Evolutionary conservation across 2,329 filamentous ascomycete genomes (phyloP), one percentile per base, ranked within the genome.

Genomic region (Nothophoma quercina): DNA sequence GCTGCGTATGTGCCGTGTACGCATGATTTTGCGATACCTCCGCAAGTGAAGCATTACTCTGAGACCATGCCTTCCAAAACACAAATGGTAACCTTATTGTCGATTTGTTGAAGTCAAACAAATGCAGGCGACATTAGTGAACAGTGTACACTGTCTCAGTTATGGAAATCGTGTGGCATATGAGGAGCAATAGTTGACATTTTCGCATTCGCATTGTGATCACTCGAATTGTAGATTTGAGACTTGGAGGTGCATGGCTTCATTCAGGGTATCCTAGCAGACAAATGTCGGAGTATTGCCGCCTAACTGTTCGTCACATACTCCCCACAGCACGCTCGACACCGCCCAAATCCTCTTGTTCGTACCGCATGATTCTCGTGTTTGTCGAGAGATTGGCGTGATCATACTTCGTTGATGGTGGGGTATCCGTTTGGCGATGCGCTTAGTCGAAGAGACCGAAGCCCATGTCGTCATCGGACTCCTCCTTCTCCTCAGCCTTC

Each of bases 401-500:
- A 64, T 65, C 63, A 67, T 68, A 63, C 56, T 62, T 68, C 60
- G 60, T 70, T 55, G 60, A 56, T 51, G 46, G 23, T 50, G 47
- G 54, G 47, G 43, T 42, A 56, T 50, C 45, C 51, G 41, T 35
- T 56, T 59, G 56, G 58, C 57, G 66, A 72, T 51, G 53, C 65
- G 64, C 65, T 75, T 82, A 82, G 79, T 88, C 85, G 83, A 88
- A 88, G 58, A 88, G 84, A 83, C 85, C 85, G 77, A 83, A 85
- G 79, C 90, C 83, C 90, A 93, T 88, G 76, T 88, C 85, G 70
- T 88, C 85, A 71, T 88, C 85, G 62, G 83, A 85, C 76, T 86
- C 91, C 86, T 88, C 85, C 80, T 88, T 85, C 86, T 95, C 90
- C 79, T 86, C 85, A 75, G 88, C 85, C 78, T 87, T 86, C 75